Percentiles rank a stretch among this genome's conserved stretches.
Conservation (phyloP, 192 early-diverging fungal species). For the Thoreauomyces humboldtii region DNA sequence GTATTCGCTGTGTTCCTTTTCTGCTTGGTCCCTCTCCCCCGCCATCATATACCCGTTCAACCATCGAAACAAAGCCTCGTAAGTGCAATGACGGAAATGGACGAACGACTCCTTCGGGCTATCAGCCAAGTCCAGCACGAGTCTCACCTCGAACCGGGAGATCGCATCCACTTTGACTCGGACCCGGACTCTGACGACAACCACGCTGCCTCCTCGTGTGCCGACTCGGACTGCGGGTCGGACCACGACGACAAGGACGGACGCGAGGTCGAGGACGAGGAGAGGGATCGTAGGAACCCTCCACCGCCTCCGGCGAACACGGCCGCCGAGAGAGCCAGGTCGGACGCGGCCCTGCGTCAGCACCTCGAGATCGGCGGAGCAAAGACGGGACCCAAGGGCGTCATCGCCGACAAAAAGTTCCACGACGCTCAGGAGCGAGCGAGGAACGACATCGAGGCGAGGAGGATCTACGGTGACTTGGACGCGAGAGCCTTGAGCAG, state of each 20-base stretch:
- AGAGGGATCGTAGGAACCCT: not conserved
- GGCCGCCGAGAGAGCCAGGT: slow-evolving; percentile 19
- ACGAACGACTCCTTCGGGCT: slow-evolving; percentile 22
- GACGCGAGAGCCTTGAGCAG: slow-evolving; percentile 29
- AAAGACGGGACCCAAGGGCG: slow-evolving; percentile 57
- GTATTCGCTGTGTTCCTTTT: too few species aligned
- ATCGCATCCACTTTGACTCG: slow-evolving; percentile 24
- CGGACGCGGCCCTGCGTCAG: slow-evolving; percentile 33
- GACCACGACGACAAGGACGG: slow-evolving; percentile 3
- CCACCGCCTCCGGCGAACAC: not conserved
- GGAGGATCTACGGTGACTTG: not conserved
- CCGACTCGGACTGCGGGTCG: not conserved
- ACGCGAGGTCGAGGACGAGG: not conserved
- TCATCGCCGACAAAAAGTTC: slow-evolving; percentile 53
- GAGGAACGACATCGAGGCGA: slow-evolving; percentile 15
- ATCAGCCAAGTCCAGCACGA: slow-evolving; percentile 14
- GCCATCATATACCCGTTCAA: too few species aligned
- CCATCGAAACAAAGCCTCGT: too few species aligned
- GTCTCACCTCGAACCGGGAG: slow-evolving; percentile 24
- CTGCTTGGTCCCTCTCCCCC: too few species aligned
- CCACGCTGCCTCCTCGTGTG: too few species aligned
- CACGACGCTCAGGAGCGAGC: slow-evolving; percentile 51
- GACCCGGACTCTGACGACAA: slow-evolving; percentile 19
- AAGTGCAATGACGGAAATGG: slow-evolving; percentile 21
- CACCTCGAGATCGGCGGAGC: slow-evolving; percentile 44